Percentiles rank a stretch among this genome's conserved stretches.
phyloP scores from a whole-genome alignment of 805 yeast genomes.

The Schwanniomyces polymorphus region DNA sequence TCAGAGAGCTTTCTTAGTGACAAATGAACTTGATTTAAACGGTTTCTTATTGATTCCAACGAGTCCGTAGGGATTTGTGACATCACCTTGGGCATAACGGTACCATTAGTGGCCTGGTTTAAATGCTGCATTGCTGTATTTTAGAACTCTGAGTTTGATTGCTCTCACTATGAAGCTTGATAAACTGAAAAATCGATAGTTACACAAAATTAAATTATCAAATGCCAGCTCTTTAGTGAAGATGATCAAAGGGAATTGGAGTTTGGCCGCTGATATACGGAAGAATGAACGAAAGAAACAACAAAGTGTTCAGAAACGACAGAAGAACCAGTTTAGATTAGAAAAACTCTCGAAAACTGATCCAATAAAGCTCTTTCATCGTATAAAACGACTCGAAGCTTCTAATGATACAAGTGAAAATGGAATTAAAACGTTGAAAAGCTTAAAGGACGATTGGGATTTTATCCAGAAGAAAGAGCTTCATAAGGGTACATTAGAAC shows the following conservation, averaged over 20 bases:
- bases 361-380: slow-evolving; percentile 34
- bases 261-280: slow-evolving; percentile 38
- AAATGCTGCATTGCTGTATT: background rate
- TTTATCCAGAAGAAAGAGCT: slow-evolving; percentile 34
- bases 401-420: slow-evolving; percentile 11
- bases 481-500: slow-evolving; percentile 27
- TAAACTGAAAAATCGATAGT: background rate
- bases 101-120: background rate
- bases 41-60: slow-evolving; percentile 39
- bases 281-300: slow-evolving; percentile 37
- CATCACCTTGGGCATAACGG: slow-evolving; percentile 6
- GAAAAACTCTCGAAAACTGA: slow-evolving; percentile 26
- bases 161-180: background rate
- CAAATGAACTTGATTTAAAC: slow-evolving; percentile 42
- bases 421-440: slow-evolving; percentile 19
- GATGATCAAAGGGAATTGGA: slow-evolving; percentile 30
- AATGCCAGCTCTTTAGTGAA: background rate
- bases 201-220: background rate
- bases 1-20: slow-evolving; percentile 39
- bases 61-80: slow-evolving; percentile 35
- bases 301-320: slow-evolving; percentile 34
- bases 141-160: background rate
- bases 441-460: slow-evolving; percentile 40
- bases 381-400: slow-evolving; percentile 28
- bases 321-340: slow-evolving; percentile 28